These are phyloP conservation scores for Saraca asoca DNA, from an alignment of 331 rosid species.

Conservation along the genomic window DNA sequence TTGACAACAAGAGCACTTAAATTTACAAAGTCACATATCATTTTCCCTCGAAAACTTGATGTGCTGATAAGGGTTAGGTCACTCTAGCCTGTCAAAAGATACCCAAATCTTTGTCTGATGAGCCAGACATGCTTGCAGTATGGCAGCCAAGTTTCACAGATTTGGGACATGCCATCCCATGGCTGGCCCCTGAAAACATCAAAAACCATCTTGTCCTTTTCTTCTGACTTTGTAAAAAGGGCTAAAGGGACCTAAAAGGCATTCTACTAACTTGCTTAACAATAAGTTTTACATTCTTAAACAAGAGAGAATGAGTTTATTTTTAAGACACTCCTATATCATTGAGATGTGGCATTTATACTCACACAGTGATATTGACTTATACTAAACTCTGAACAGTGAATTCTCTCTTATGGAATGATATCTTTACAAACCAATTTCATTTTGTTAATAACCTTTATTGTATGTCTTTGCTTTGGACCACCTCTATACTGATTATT, in stretches of 20 bases:
- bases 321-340: not conserved
- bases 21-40: no score
- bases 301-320: conserved; percentile 11
- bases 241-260: conserved; percentile 39
- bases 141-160: conserved; percentile 61
- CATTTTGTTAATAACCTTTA: no score
- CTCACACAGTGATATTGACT: no score
- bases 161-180: conserved; percentile 51
- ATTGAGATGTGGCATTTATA: no score
- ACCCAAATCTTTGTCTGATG: conserved; percentile 83
- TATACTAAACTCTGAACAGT: no score
- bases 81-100: conserved; percentile 63
- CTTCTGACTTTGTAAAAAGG: conserved; percentile 48
- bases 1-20: no score
- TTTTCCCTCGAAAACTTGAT: not conserved
- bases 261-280: conserved; percentile 31
- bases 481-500: conserved; percentile 42
- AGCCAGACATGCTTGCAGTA: conserved; percentile 58
- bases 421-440: no score
- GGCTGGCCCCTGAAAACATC: conserved; percentile 47
- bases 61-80: conserved; percentile 35
- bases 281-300: conserved; percentile 35
- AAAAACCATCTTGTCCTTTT: conserved; percentile 58
- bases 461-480: conserved; percentile 42
- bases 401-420: no score